A percentile compares a stretch with the other conserved stretches of the same genome.
Evolutionary conservation across 495 filamentous ascomycete species (phyloP).

Genomic region (Aspergillus nanangensis): DNA sequence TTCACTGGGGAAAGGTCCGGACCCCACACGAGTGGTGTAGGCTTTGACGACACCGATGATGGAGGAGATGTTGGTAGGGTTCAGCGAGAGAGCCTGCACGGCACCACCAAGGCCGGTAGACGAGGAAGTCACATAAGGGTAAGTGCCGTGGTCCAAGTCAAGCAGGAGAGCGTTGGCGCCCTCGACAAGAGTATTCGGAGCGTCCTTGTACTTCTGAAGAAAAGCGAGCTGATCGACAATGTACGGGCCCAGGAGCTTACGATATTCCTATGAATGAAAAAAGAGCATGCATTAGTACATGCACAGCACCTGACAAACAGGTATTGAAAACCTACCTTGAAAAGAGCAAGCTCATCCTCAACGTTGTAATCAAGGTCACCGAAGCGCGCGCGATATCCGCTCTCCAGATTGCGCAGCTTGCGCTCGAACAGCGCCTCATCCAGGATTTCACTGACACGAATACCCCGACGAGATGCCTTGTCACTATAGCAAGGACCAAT

Average conservation of each 20-base stretch:
- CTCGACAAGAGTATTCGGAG: slow-evolving; percentile 71
- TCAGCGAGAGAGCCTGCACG: slow-evolving; percentile 62
- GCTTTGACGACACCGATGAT: slow-evolving; percentile 89
- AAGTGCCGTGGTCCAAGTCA: slow-evolving; percentile 73
- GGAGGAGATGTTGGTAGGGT: slow-evolving; percentile 45
- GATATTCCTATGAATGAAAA: slow-evolving; percentile 46
- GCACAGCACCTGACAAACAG: no score
- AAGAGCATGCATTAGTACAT: slow-evolving; percentile 2
- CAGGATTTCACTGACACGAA: slow-evolving; percentile 74
- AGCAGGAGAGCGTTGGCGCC: slow-evolving; percentile 87
- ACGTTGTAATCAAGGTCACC: slow-evolving; percentile 74
- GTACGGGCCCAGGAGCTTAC: slow-evolving; percentile 59
- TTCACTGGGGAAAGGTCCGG: slow-evolving; percentile 83
- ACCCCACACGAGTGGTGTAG: slow-evolving; percentile 68
- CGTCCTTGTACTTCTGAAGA: slow-evolving; percentile 46
- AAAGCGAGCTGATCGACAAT: slow-evolving; percentile 60
- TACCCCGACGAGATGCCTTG: slow-evolving; percentile 71
- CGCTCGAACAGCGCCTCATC: slow-evolving; percentile 68
- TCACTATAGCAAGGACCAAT: slow-evolving; percentile 81
- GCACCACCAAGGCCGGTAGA: slow-evolving; percentile 73
- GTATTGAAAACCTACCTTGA: slow-evolving; percentile 39
- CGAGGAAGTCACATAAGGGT: slow-evolving; percentile 81
- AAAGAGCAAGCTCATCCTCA: slow-evolving; percentile 72
- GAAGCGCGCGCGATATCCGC: slow-evolving; percentile 66
- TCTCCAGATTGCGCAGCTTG: slow-evolving; percentile 62